Percentiles rank a stretch among this genome's conserved stretches.
phyloP scores from a whole-genome alignment of 1,139 yeast species.

The Yamadazyma dendronema region DNA sequence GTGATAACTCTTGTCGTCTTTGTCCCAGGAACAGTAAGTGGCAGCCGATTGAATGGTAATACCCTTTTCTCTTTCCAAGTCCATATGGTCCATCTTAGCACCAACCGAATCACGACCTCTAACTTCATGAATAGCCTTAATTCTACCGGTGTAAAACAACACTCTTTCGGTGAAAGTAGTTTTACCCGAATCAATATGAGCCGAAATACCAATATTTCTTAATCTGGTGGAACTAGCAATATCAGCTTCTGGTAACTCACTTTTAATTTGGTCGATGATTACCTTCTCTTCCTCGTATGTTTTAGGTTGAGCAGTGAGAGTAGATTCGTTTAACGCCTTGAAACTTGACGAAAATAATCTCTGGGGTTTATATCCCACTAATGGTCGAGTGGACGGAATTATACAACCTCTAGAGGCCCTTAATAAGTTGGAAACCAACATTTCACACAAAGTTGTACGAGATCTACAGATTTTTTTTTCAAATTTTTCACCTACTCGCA shows the following conservation, averaged over 20 bases:
- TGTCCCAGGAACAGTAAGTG: conserved; percentile 95
- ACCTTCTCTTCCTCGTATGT: conserved; percentile 74
- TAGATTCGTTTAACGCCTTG: conserved; percentile 10
- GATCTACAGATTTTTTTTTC: conserved; percentile 7
- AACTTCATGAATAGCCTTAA: conserved; percentile 96
- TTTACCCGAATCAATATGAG: conserved; percentile 85
- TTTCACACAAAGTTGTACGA: background rate
- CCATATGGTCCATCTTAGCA: conserved; percentile 93
- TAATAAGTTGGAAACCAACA: conserved; percentile 6
- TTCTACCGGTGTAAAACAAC: conserved; percentile 92
- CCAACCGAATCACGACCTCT: conserved; percentile 98
- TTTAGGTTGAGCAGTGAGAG: conserved; percentile 23
- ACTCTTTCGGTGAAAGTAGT: conserved; percentile 96
- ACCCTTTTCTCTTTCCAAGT: conserved; percentile 93
- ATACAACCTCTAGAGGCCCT: conserved; percentile 4
- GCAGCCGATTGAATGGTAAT: conserved; percentile 99
- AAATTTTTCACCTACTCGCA: background rate
- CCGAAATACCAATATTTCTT: conserved; percentile 96
- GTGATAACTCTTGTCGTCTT: conserved; percentile 66
- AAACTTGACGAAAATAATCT: conserved; percentile 1
- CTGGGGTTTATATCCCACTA: background rate
- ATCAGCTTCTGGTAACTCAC: conserved; percentile 59
- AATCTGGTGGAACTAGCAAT: conserved; percentile 50
- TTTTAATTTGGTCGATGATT: conserved; percentile 58
- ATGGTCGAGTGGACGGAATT: background rate